A percentile compares a stretch with the other conserved stretches of the same genome.
Evolutionary conservation across 192 early-diverging fungal genomes (phyloP).

Genomic region (Spinellus fusiger): DNA sequence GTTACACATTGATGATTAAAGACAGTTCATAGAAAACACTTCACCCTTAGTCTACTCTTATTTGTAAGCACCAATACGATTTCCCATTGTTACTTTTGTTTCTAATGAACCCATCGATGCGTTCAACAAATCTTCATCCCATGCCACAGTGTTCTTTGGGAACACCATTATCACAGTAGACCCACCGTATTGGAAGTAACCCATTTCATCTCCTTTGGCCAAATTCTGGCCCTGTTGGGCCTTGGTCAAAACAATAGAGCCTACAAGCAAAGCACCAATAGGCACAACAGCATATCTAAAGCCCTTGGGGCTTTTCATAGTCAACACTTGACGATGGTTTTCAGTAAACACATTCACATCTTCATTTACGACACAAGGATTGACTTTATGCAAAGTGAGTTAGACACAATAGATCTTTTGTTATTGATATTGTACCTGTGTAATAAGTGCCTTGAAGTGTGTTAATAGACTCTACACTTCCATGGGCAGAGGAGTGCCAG

Average conservation of each 20-base stretch:
- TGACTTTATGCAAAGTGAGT: constrained; percentile 31
- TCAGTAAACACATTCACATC: constrained; percentile 66
- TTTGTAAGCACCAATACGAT: constrained; percentile 38
- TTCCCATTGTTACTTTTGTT: constrained; percentile 47
- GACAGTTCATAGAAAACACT: too few species aligned
- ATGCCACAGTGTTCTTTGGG: constrained; percentile 50
- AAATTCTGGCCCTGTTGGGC: constrained; percentile 37
- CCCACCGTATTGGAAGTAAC: constrained; percentile 75
- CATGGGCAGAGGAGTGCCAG: constrained; percentile 56
- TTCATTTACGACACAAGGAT: constrained; percentile 64
- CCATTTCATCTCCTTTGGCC: constrained; percentile 64
- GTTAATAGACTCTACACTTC: constrained; percentile 37
- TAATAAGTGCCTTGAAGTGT: constrained; percentile 59
- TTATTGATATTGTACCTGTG: constrained; percentile 29
- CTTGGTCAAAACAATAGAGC: constrained; percentile 54
- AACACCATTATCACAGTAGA: constrained; percentile 65
- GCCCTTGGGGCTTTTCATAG: constrained; percentile 43
- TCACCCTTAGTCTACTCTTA: too few species aligned
- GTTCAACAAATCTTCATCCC: constrained; percentile 57
- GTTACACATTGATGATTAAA: too few species aligned
- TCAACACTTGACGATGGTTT: constrained; percentile 53
- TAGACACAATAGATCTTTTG: neutral
- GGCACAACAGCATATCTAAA: constrained; percentile 49
- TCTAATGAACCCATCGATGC: constrained; percentile 53
- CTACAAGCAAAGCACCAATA: constrained; percentile 69